These are phyloP conservation scores for Aspergillus ochraceus DNA, from an alignment of 2,329 filamentous ascomycete species.

Conservation along the genomic window DNA sequence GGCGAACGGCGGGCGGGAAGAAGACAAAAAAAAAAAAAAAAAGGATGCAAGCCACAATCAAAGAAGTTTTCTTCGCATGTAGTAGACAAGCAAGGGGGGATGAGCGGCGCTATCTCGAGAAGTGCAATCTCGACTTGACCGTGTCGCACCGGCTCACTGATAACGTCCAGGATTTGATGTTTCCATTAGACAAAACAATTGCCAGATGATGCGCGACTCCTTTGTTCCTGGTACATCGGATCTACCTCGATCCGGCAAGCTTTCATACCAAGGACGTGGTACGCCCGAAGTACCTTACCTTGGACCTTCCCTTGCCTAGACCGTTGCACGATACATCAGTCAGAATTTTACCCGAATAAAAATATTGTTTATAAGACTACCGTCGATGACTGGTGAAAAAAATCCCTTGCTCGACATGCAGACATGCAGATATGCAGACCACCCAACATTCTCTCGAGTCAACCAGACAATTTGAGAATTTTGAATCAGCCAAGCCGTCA, in stretches of 20 bases:
- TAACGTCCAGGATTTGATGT: background rate
- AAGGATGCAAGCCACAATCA: background rate
- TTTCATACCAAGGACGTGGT: background rate
- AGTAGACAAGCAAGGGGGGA: background rate
- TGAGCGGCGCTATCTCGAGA: background rate
- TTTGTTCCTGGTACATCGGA: background rate
- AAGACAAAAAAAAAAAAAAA: background rate
- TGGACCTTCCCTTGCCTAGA: background rate
- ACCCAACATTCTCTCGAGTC: background rate
- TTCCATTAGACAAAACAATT: background rate
- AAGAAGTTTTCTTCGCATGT: background rate
- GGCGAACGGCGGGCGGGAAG: background rate
- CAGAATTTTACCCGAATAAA: background rate
- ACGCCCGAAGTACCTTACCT: background rate
- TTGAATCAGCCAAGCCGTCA: background rate
- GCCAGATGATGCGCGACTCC: background rate
- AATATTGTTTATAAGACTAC: too few relatives aligned
- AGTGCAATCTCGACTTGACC: background rate
- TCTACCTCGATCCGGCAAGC: background rate
- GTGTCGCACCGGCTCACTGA: background rate
- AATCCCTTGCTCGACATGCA: slow-evolving; percentile 1
- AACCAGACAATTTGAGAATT: background rate
- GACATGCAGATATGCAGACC: background rate
- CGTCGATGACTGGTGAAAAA: background rate
- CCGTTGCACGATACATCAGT: background rate